These are phyloP conservation scores for Calonectria fujianensis DNA, from an alignment of 2,329 filamentous ascomycete genomes.

Conservation along the genomic window DNA sequence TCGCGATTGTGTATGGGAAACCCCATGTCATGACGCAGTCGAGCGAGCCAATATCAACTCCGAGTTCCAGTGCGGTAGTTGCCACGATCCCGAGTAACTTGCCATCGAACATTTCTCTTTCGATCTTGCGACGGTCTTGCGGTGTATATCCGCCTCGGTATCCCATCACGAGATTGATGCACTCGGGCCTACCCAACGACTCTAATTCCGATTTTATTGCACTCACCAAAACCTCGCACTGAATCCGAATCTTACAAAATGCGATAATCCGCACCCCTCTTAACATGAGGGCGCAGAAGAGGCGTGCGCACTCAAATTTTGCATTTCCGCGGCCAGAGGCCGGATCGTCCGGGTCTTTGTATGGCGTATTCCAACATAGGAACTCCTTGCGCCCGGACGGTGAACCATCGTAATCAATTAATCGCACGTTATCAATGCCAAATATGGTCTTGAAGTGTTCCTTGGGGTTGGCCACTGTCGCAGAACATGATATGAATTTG, in stretches of 20 bases:
- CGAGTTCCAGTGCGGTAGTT: slow-evolving; percentile 93
- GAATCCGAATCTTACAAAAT: slow-evolving; percentile 90
- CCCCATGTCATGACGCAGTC: slow-evolving; percentile 96
- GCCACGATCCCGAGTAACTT: slow-evolving; percentile 95
- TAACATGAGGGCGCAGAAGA: slow-evolving; percentile 93
- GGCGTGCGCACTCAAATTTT: slow-evolving; percentile 87
- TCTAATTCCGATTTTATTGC: slow-evolving; percentile 87
- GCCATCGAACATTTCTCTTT: slow-evolving; percentile 97
- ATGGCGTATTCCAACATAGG: slow-evolving; percentile 98
- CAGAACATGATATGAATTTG: slow-evolving; percentile 96
- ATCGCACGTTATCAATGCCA: slow-evolving; percentile 85
- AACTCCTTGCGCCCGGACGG: slow-evolving; percentile 95
- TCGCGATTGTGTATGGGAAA: slow-evolving; percentile 96
- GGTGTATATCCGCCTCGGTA: slow-evolving; percentile 97
- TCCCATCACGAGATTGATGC: slow-evolving; percentile 89
- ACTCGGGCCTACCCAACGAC: slow-evolving; percentile 82
- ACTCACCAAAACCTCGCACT: slow-evolving; percentile 89
- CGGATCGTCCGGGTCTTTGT: slow-evolving; percentile 90
- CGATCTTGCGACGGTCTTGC: slow-evolving; percentile 90
- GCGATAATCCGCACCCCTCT: slow-evolving; percentile 94
- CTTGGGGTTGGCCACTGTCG: slow-evolving; percentile 93
- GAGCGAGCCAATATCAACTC: slow-evolving; percentile 94
- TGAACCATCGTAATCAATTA: slow-evolving; percentile 94
- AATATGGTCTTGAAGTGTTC: slow-evolving; percentile 97
- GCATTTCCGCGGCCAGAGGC: slow-evolving; percentile 89